Conservation (phyloP, 768 basidiomycete species). For the Trichaptum fuscoviolaceum region DNA sequence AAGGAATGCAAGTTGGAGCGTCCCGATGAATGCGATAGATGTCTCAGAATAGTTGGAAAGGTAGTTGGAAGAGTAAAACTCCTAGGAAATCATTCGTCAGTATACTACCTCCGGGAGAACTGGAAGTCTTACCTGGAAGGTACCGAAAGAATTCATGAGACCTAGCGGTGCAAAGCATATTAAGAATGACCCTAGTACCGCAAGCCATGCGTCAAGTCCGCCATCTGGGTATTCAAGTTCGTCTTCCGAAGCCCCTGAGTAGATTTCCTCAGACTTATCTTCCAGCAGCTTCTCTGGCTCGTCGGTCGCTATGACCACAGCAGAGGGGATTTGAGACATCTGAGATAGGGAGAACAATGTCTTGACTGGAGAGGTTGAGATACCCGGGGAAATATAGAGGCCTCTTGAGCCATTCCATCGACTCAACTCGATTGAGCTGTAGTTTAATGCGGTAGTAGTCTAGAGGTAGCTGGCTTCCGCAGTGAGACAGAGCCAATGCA, state of each 20-base stretch:
- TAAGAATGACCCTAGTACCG: conserved; percentile 15
- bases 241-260: too few species aligned
- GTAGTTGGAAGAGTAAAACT: conserved; percentile 26
- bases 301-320: too few species aligned
- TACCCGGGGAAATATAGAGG: too few species aligned
- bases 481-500: too few species aligned
- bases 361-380: too few species aligned
- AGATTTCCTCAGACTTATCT: background rate
- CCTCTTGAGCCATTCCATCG: too few species aligned
- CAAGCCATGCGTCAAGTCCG: conserved; percentile 23
- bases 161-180: conserved; percentile 13
- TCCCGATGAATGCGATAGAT: conserved; percentile 26
- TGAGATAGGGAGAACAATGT: too few species aligned
- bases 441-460: too few species aligned
- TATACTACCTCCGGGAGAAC: background rate
- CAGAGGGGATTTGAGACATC: too few species aligned
- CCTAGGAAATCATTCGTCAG: background rate
- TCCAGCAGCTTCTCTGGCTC: too few species aligned
- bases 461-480: too few species aligned
- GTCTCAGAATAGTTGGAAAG: conserved; percentile 25
- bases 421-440: too few species aligned
- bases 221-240: conserved; percentile 25
- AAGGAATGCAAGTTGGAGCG: conserved; percentile 24
- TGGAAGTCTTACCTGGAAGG: conserved; percentile 20
- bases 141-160: conserved; percentile 29